These are phyloP conservation scores for Xylaria intraflava DNA, from an alignment of 495 filamentous ascomycete genomes.

Conservation along the genomic window DNA sequence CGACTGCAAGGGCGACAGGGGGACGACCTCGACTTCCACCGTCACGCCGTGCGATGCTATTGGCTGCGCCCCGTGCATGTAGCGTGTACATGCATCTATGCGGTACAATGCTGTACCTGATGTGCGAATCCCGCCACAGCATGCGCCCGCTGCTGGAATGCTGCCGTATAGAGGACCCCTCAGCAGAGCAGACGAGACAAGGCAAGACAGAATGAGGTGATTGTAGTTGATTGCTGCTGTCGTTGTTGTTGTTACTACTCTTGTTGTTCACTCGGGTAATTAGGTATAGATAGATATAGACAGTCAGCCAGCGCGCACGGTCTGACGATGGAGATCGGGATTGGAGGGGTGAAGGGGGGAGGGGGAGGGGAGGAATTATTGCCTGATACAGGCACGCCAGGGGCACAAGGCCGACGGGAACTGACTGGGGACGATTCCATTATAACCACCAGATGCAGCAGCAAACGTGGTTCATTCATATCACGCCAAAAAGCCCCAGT, in stretches of 20 bases:
- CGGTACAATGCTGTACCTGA: background rate
- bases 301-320: too few species aligned
- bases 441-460: too few species aligned
- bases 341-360: background rate
- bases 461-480: conserved; percentile 9
- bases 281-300: too few species aligned
- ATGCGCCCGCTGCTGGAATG: conserved; percentile 10
- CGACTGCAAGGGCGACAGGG: conserved; percentile 12
- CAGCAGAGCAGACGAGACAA: background rate
- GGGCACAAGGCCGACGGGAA: background rate
- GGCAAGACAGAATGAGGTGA: background rate
- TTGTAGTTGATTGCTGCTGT: too few species aligned
- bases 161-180: too few species aligned
- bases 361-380: background rate
- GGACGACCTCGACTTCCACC: background rate
- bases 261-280: too few species aligned
- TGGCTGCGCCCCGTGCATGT: background rate
- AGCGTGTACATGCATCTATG: background rate
- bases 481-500: background rate
- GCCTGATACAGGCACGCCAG: background rate
- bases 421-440: background rate
- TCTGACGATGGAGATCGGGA: background rate
- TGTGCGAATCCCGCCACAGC: background rate
- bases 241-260: too few species aligned
- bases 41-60: background rate